phyloP scores from a whole-genome alignment of 495 filamentous ascomycete genomes.

The Aspergillus bertholletiae region DNA sequence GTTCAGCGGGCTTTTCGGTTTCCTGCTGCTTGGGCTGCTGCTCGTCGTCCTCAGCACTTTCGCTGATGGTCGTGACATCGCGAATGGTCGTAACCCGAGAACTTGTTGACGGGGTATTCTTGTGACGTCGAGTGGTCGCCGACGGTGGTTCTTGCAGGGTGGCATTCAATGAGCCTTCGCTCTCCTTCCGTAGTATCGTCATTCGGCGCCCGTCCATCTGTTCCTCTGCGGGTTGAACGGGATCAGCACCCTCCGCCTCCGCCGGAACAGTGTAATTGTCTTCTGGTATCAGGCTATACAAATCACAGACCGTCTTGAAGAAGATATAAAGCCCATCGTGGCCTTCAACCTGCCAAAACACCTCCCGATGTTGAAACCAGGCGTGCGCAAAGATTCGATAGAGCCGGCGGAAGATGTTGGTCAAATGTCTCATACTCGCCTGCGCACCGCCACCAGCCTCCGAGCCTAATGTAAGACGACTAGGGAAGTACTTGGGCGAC shows the following conservation, averaged over 20 bases:
- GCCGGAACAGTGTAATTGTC: conserved; percentile 94
- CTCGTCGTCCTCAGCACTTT: conserved; percentile 66
- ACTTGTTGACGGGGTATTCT: conserved; percentile 71
- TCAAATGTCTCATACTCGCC: conserved; percentile 72
- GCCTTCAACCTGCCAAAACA: conserved; percentile 95
- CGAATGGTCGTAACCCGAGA: conserved; percentile 67
- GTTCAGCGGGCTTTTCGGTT: neutral
- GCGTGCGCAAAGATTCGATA: conserved; percentile 98
- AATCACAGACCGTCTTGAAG: conserved; percentile 95
- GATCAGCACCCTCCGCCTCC: conserved; percentile 78
- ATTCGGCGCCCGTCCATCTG: conserved; percentile 40
- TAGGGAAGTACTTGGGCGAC: conserved; percentile 87
- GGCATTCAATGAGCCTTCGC: conserved; percentile 20
- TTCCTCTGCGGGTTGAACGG: conserved; percentile 36
- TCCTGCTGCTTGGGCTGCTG: conserved; percentile 9
- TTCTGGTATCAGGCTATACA: conserved; percentile 80
- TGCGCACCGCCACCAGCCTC: conserved; percentile 58
- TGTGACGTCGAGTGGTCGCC: conserved; percentile 70
- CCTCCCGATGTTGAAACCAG: conserved; percentile 92
- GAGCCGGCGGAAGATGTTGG: conserved; percentile 88
- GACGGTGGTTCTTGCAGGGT: conserved; percentile 30
- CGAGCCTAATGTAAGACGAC: conserved; percentile 68
- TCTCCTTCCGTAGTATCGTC: conserved; percentile 39
- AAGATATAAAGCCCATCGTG: conserved; percentile 86
- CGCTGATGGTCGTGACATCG: conserved; percentile 68